Conservation (phyloP, 2,329 filamentous ascomycete genomes). For the Fusarium globosum region DNA sequence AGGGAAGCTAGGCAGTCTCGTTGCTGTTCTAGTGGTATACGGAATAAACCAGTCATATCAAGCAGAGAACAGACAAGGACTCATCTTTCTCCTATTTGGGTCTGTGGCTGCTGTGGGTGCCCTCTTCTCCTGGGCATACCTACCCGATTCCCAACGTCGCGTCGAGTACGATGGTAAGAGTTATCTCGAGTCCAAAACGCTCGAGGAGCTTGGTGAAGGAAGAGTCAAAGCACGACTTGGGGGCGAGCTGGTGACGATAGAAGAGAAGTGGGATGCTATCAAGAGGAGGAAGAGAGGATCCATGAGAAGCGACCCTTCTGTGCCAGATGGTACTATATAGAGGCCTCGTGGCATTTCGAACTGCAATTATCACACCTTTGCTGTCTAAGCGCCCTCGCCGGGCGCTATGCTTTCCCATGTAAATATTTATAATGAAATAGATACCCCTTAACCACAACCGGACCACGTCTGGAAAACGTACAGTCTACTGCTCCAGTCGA, state of each 20-base stretch:
- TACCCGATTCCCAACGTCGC: constrained; percentile 60
- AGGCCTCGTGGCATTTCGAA: not conserved
- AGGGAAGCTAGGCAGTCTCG: constrained; percentile 68
- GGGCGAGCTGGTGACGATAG: constrained; percentile 58
- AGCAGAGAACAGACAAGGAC: constrained; percentile 57
- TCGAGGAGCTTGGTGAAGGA: constrained; percentile 64
- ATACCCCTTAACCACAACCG: constrained; percentile 13
- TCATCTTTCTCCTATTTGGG: constrained; percentile 63
- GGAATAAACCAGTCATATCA: constrained; percentile 60
- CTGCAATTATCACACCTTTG: not conserved
- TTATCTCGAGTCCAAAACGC: constrained; percentile 57
- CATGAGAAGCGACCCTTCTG: constrained; percentile 38
- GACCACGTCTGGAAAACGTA: not conserved
- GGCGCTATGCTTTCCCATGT: constrained; percentile 6
- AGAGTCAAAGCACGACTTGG: constrained; percentile 56
- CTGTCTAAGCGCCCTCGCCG: not conserved
- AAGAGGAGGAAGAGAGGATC: constrained; percentile 48
- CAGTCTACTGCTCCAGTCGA: not conserved
- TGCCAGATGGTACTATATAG: constrained; percentile 39
- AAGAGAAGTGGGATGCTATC: constrained; percentile 56
- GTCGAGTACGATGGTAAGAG: constrained; percentile 51
- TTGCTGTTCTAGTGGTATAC: constrained; percentile 62
- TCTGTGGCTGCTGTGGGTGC: constrained; percentile 61
- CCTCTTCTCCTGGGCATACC: constrained; percentile 63
- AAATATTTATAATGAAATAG: not conserved